Evolutionary conservation across 1,139 yeast species (phyloP), one percentile per base, ranked within the genome.

Genomic region (Maudiozyma humilis): DNA sequence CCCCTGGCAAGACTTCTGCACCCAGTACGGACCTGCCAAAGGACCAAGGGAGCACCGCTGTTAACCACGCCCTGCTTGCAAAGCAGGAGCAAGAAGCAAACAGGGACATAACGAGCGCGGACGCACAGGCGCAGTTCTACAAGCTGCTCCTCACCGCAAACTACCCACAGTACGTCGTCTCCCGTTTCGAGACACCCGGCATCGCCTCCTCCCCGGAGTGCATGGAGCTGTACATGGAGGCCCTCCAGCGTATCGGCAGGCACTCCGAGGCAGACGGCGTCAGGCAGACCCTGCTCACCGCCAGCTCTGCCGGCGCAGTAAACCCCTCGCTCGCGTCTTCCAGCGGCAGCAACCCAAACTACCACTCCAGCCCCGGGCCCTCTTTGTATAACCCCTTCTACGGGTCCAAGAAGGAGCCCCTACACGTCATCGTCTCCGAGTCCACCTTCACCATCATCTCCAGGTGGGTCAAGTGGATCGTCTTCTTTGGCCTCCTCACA

Each of bases 141-240:
- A 74, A 75, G 51, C 72, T 78, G 18, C 68, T 89, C 44, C 64
- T 91, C 53, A 76, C 76, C 45, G 75, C 89, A 42, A 83, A 84
- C 65, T 89, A 88, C 60, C 97, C 98, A 10, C 95, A 88, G 53
- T 80, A 91, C 45, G 96, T 91, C 6, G 88, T 88, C 7, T 83
- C 93, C 46, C 75, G 99, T 47, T 93, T 77, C 63, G 97, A 91
- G 62, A 82, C 95, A 4, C 83, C 93, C 0, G 95, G 95, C 7
- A 86, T 91, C 43, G 93, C 95, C 10, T 70, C 81, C 17, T 79
- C 83, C 46, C 72, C 78, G 1, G 95, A 84, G 51, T 83, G 96
- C 65, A 79, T 88, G 44, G 73, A 73, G 48, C 67, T 85, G 40
- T 91, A 91, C 62, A 69, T 79, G 46, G 86, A 83, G 47, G 97